phyloP scores from a whole-genome alignment of 1,284 basidiomycete species.

The Rhodotorula sp. region DNA sequence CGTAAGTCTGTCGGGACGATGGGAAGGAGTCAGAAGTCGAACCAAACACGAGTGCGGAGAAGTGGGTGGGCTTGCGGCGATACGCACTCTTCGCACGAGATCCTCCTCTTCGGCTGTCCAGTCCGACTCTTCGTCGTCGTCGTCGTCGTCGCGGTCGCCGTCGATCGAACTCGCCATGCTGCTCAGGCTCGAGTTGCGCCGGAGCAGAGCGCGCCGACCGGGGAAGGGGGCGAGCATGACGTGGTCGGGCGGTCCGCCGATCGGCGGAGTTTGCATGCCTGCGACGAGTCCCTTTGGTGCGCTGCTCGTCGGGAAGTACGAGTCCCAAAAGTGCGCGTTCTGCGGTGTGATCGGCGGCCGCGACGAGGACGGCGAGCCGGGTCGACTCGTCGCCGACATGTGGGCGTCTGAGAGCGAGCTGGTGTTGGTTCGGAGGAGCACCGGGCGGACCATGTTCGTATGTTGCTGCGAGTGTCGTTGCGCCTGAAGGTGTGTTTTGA shows the following conservation, averaged over 20 bases:
- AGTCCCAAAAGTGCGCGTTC: constrained; percentile 14
- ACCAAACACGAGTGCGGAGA: not conserved
- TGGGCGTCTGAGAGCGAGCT: not conserved
- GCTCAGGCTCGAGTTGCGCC: constrained; percentile 31
- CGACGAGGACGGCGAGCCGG: constrained; percentile 3
- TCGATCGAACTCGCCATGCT: constrained; percentile 32
- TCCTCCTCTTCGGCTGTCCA: constrained; percentile 33
- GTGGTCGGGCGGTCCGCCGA: not conserved
- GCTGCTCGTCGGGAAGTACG: not conserved
- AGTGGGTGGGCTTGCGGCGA: not conserved
- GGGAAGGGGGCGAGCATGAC: constrained; percentile 11
- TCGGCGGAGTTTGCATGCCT: constrained; percentile 18
- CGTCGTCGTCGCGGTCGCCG: constrained; percentile 22
- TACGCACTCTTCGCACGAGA: constrained; percentile 24
- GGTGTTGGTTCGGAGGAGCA: not conserved
- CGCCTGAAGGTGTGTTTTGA: not conserved
- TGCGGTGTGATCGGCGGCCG: constrained; percentile 12
- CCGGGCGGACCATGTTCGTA: not conserved
- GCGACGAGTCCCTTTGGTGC: not conserved
- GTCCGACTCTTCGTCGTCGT: constrained; percentile 21
- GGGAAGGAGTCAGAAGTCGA: not conserved
- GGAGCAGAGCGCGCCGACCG: constrained; percentile 15
- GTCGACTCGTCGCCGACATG: not conserved
- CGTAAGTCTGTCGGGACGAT: constrained; percentile 13
- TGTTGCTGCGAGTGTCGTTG: not conserved